Conservation (phyloP, 495 filamentous ascomycete species). For the Podospora tetraspora region DNA sequence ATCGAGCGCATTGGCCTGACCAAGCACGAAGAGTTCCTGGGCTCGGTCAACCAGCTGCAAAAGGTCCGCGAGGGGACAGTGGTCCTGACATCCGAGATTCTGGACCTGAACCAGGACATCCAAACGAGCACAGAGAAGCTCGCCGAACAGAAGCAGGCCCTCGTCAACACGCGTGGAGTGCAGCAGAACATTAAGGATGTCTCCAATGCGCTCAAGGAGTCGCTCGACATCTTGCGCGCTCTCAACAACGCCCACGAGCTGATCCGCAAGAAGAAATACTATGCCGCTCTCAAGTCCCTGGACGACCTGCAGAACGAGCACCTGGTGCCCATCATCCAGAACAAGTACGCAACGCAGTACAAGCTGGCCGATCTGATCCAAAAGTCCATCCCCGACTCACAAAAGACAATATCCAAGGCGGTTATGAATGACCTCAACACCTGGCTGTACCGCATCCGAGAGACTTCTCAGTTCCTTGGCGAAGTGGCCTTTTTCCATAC, state of each 20-base stretch:
- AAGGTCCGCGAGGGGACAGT: slow-evolving; percentile 85
- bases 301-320: slow-evolving; percentile 97
- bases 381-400: slow-evolving; percentile 85
- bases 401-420: slow-evolving; percentile 86
- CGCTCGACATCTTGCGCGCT: slow-evolving; percentile 82
- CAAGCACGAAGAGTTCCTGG: slow-evolving; percentile 94
- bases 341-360: slow-evolving; percentile 83
- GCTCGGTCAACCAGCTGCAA: slow-evolving; percentile 86
- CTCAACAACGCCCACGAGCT: slow-evolving; percentile 95
- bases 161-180: slow-evolving; percentile 85
- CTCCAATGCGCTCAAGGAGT: slow-evolving; percentile 81
- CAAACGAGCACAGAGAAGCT: slow-evolving; percentile 93
- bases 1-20: slow-evolving; percentile 93
- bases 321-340: slow-evolving; percentile 54
- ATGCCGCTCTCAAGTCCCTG: slow-evolving; percentile 85
- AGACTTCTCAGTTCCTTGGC: slow-evolving; percentile 89
- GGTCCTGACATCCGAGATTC: slow-evolving; percentile 80
- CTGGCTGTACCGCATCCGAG: slow-evolving; percentile 94
- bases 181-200: slow-evolving; percentile 96
- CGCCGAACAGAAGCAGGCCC: slow-evolving; percentile 85
- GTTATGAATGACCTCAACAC: slow-evolving; percentile 97
- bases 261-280: slow-evolving; percentile 85
- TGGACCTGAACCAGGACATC: slow-evolving; percentile 88
- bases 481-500: slow-evolving; percentile 98
- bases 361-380: slow-evolving; percentile 96